Conservation (phyloP, 805 yeast species). For the Ogataea populi-albae region DNA sequence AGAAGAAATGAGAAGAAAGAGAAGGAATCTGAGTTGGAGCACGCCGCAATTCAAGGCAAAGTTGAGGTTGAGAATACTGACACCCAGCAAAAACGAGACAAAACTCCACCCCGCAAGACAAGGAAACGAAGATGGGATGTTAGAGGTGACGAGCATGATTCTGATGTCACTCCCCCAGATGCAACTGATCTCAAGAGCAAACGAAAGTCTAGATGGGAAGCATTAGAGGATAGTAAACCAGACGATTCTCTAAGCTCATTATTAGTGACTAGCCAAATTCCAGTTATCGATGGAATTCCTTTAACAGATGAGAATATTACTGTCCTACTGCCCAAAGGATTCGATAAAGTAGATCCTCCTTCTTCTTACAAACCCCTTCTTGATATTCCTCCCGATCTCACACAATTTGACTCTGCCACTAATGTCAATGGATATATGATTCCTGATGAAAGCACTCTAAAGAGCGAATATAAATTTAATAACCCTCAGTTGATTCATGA, state of each 20-base stretch:
- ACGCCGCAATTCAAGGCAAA: conserved; percentile 13
- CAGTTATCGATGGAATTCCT: conserved; percentile 34
- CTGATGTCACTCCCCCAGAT: conserved; percentile 11
- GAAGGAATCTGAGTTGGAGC: conserved; percentile 36
- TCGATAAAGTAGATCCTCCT: conserved; percentile 43
- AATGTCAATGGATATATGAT: conserved; percentile 42
- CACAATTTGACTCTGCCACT: conserved; percentile 15
- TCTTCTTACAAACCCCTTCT: conserved; percentile 37
- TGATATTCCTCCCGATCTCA: conserved; percentile 18
- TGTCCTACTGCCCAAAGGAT: conserved; percentile 52
- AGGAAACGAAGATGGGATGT: conserved; percentile 47
- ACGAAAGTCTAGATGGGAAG: conserved; percentile 19
- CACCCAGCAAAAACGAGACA: conserved; percentile 15
- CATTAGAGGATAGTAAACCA: conserved; percentile 4
- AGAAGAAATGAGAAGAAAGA: conserved; percentile 40
- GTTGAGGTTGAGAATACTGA: conserved; percentile 23
- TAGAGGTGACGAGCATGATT: conserved; percentile 29
- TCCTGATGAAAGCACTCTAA: conserved; percentile 45
- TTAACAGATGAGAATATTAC: conserved; percentile 48
- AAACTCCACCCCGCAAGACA: conserved; percentile 21
- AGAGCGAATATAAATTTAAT: conserved; percentile 23
- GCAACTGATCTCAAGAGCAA: conserved; percentile 1
- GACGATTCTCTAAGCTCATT: background rate
- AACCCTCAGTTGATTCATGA: conserved; percentile 45
- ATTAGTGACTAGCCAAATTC: conserved; percentile 11